Percentiles rank a stretch among this genome's conserved stretches.
Evolutionary conservation across 2,329 filamentous ascomycete species (phyloP).

Genomic region (Bipolaris zeicola): DNA sequence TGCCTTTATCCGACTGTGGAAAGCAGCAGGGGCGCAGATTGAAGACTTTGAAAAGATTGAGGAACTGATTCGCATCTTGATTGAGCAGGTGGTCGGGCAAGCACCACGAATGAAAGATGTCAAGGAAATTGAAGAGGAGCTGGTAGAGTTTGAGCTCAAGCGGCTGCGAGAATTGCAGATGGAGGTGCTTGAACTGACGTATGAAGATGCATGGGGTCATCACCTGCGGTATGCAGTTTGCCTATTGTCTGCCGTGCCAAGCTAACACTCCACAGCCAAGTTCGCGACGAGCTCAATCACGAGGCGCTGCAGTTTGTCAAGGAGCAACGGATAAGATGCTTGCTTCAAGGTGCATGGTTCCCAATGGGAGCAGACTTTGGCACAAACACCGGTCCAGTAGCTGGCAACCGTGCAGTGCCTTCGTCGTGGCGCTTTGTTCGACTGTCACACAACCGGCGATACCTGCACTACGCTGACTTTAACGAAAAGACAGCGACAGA

Average conservation of each 20-base stretch:
- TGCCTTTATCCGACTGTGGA: slow-evolving; percentile 92
- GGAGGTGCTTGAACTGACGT: slow-evolving; percentile 86
- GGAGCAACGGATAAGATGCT: slow-evolving; percentile 89
- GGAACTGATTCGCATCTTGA: slow-evolving; percentile 85
- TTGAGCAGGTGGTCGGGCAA: slow-evolving; percentile 87
- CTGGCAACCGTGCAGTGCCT: slow-evolving; percentile 51
- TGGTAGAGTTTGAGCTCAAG: slow-evolving; percentile 80
- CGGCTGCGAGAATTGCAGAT: slow-evolving; percentile 86
- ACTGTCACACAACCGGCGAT: slow-evolving; percentile 88
- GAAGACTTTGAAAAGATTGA: slow-evolving; percentile 93
- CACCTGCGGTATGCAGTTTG: slow-evolving; percentile 66
- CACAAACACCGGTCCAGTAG: slow-evolving; percentile 54
- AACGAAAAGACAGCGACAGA: slow-evolving; percentile 66
- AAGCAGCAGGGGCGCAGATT: slow-evolving; percentile 80
- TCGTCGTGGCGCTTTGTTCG: slow-evolving; percentile 80
- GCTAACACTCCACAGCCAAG: slow-evolving; percentile 60
- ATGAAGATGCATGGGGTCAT: slow-evolving; percentile 92
- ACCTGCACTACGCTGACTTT: slow-evolving; percentile 89
- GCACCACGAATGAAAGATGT: slow-evolving; percentile 83
- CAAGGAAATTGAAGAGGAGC: slow-evolving; percentile 84
- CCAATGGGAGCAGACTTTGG: slow-evolving; percentile 59
- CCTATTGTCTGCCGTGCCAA: neutral
- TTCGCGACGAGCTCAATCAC: slow-evolving; percentile 87
- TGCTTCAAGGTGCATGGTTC: slow-evolving; percentile 92
- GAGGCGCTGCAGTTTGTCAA: slow-evolving; percentile 96